Evolutionary conservation across 225 moss, liverwort and hornwort genomes (phyloP).

Genomic region (Asterella californica): DNA sequence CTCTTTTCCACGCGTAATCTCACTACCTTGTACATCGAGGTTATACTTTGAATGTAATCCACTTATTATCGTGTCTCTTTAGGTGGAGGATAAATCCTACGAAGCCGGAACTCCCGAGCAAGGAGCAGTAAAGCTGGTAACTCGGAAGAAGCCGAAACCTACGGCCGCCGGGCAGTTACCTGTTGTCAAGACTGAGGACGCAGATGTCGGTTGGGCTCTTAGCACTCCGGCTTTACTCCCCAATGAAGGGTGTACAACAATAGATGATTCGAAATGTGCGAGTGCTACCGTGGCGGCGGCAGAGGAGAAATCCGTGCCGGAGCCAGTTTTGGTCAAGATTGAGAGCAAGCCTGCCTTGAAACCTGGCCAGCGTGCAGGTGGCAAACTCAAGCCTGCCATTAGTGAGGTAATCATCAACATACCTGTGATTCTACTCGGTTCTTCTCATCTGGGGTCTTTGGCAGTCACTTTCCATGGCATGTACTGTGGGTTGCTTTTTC

Average conservation of each 20-base stretch:
- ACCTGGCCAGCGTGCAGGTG: conserved; percentile 26
- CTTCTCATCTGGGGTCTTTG: not conserved
- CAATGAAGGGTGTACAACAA: conserved; percentile 10
- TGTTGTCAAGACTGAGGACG: conserved; percentile 32
- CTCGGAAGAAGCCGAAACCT: conserved; percentile 43
- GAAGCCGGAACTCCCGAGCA: conserved; percentile 32
- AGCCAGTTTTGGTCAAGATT: conserved; percentile 24
- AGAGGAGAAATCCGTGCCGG: conserved; percentile 9
- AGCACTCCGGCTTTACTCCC: conserved; percentile 7
- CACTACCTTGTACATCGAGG: not conserved
- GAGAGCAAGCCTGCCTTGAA: conserved; percentile 25
- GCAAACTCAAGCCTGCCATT: conserved; percentile 41
- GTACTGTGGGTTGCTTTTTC: not conserved
- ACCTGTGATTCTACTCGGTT: too few relatives aligned
- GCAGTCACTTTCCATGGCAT: not conserved
- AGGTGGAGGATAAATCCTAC: conserved; percentile 41
- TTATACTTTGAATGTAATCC: not conserved
- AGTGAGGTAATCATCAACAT: conserved; percentile 37
- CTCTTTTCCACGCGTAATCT: not conserved
- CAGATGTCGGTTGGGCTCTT: conserved; percentile 17
- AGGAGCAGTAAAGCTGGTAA: conserved; percentile 30
- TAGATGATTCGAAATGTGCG: conserved; percentile 6
- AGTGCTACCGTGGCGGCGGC: conserved; percentile 2
- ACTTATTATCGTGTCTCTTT: not conserved
- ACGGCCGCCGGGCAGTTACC: conserved; percentile 25